Percentiles rank a stretch among this genome's conserved stretches.
These are phyloP conservation scores for Phytophthora agathidicida DNA, from an alignment of 352 stramenopile species.

Conservation along the genomic window DNA sequence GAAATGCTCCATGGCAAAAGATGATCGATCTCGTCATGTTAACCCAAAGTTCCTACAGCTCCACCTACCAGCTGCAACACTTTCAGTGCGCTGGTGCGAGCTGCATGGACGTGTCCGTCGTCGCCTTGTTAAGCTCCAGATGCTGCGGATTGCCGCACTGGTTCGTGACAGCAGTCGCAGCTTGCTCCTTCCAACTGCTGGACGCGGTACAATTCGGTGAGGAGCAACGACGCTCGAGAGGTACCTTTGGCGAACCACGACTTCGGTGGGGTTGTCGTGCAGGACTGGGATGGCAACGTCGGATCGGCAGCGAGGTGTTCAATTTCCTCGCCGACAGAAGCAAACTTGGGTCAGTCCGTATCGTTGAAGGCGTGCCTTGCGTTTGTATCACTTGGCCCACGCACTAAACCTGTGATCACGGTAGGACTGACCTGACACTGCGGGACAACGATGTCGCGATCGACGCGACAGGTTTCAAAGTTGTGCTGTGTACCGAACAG, in stretches of 20 bases:
- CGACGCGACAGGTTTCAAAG: no score
- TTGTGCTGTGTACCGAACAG: no score
- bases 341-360: constrained; percentile 6
- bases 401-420: constrained; percentile 7
- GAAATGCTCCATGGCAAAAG: constrained; percentile 28
- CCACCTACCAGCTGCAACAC: constrained; percentile 22
- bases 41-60: constrained; percentile 5
- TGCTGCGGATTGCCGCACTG: constrained; percentile 10
- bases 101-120: constrained; percentile 10
- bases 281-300: constrained; percentile 1
- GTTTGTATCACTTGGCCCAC: constrained; percentile 1
- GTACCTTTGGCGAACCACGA: not conserved
- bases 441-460: no score
- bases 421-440: not conserved
- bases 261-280: constrained; percentile 23
- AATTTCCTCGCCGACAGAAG: constrained; percentile 3
- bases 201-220: constrained; percentile 2
- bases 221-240: no score
- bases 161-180: not conserved
- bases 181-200: constrained; percentile 2
- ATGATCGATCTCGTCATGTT: constrained; percentile 7
- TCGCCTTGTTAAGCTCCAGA: constrained; percentile 26
- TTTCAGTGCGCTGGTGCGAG: not conserved
- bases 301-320: constrained; percentile 1
- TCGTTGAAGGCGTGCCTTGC: constrained; percentile 15